Percentiles rank a stretch among this genome's conserved stretches.
These are phyloP conservation scores for Ophiostoma perfectum DNA, from an alignment of 2,329 filamentous ascomycete species.

Conservation along the genomic window DNA sequence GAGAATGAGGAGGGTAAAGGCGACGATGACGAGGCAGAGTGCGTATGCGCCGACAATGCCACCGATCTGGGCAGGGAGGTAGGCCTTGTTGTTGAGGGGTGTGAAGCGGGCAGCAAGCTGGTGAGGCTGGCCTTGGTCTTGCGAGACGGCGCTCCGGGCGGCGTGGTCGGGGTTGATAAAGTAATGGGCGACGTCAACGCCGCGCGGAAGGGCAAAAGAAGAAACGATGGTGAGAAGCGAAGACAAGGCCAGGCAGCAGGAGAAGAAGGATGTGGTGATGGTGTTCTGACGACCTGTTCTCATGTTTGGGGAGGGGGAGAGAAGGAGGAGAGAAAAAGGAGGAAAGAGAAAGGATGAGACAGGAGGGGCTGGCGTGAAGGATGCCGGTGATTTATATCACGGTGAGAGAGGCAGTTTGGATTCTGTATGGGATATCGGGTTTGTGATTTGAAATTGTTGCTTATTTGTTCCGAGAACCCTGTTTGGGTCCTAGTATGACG, in stretches of 20 bases:
- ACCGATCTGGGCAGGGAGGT: conserved; percentile 75
- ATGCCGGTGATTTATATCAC: conserved; percentile 38
- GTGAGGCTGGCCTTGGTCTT: conserved; percentile 52
- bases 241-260: conserved; percentile 9
- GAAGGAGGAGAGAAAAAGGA: not conserved
- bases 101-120: conserved; percentile 5
- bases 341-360: no score
- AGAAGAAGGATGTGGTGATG: conserved; percentile 26
- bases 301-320: conserved; percentile 36
- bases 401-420: conserved; percentile 33
- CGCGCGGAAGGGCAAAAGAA: conserved; percentile 29
- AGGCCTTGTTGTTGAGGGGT: conserved; percentile 54
- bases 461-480: not conserved
- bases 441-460: conserved; percentile 9
- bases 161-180: conserved; percentile 28
- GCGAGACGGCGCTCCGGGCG: conserved; percentile 49
- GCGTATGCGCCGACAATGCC: conserved; percentile 82
- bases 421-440: not conserved
- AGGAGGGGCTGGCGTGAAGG: not conserved
- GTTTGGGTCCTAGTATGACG: conserved; percentile 18
- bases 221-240: conserved; percentile 22
- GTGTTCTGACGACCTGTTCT: conserved; percentile 32
- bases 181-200: conserved; percentile 27
- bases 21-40: conserved; percentile 67
- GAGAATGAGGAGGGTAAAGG: conserved; percentile 58